Evolutionary conservation across 73 alveolate species (phyloP).

Genomic region (Blepharisma stoltei): DNA sequence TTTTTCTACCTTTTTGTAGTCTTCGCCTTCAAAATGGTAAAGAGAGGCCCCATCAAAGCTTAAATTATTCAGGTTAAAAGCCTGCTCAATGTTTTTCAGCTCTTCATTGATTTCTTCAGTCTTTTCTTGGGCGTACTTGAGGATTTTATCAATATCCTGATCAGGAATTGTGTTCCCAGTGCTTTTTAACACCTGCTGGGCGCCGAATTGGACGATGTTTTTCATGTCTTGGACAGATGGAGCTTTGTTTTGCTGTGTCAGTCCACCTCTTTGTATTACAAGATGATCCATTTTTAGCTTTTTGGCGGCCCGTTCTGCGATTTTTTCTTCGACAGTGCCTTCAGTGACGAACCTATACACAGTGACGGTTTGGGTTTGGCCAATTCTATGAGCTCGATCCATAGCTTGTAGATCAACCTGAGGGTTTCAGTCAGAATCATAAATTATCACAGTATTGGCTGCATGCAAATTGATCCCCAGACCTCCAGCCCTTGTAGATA

Average conservation of each 20-base stretch:
- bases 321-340: slow-evolving; percentile 93
- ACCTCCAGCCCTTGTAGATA: slow-evolving; percentile 98
- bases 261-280: slow-evolving; percentile 55
- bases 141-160: slow-evolving; percentile 90
- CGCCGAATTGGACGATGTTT: slow-evolving; percentile 62
- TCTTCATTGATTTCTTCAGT: slow-evolving; percentile 77
- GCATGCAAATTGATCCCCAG: slow-evolving; percentile 94
- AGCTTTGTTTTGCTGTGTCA: slow-evolving; percentile 1
- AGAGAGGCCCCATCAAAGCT: slow-evolving; percentile 39
- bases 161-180: slow-evolving; percentile 56
- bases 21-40: slow-evolving; percentile 61
- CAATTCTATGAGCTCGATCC: slow-evolving; percentile 94
- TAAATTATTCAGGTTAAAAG: slow-evolving; percentile 52
- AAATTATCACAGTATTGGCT: slow-evolving; percentile 94
- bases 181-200: slow-evolving; percentile 62
- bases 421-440: slow-evolving; percentile 98
- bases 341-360: slow-evolving; percentile 89
- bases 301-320: slow-evolving; percentile 90
- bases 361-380: slow-evolving; percentile 86
- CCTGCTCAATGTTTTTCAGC: slow-evolving; percentile 51
- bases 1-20: slow-evolving; percentile 44
- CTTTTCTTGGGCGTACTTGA: slow-evolving; percentile 83
- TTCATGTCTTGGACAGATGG: slow-evolving; percentile 81
- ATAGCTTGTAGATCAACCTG: slow-evolving; percentile 90
- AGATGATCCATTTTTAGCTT: slow-evolving; percentile 90